phyloP scores from a whole-genome alignment of 345 rosid species.

The Heritiera fomes region DNA sequence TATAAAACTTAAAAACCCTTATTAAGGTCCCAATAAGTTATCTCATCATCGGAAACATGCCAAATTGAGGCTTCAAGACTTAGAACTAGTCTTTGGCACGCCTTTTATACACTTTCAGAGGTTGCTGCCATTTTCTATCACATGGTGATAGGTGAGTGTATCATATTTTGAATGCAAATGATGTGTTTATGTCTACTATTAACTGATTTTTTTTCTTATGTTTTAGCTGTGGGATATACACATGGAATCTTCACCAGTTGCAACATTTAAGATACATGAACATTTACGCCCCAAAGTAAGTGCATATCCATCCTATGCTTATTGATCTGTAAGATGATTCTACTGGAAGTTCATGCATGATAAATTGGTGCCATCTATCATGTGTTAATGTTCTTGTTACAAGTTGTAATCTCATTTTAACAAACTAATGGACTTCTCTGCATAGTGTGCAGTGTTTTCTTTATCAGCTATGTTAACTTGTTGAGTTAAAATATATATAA shows the following conservation, averaged over 20 bases:
- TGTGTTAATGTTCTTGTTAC: background rate
- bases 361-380: background rate
- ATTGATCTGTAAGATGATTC: background rate
- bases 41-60: too few species aligned
- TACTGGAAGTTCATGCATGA: background rate
- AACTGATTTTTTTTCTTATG: conserved; percentile 23
- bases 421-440: background rate
- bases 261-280: conserved; percentile 57
- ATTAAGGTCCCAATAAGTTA: too few species aligned
- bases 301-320: background rate
- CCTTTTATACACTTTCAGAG: too few species aligned
- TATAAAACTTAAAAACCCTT: too few species aligned
- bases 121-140: too few species aligned
- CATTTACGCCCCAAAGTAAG: conserved; percentile 58
- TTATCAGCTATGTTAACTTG: background rate
- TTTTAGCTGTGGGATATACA: conserved; percentile 62
- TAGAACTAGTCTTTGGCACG: too few species aligned
- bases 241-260: conserved; percentile 57
- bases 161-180: conserved; percentile 11
- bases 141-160: background rate
- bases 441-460: background rate
- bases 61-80: too few species aligned
- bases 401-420: background rate
- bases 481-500: background rate
- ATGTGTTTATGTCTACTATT: conserved; percentile 2